A percentile compares a stretch with the other conserved stretches of the same genome.
phyloP scores from a whole-genome alignment of 371 early-diverging fungal genomes.

The Cokeromyces recurvatus region DNA sequence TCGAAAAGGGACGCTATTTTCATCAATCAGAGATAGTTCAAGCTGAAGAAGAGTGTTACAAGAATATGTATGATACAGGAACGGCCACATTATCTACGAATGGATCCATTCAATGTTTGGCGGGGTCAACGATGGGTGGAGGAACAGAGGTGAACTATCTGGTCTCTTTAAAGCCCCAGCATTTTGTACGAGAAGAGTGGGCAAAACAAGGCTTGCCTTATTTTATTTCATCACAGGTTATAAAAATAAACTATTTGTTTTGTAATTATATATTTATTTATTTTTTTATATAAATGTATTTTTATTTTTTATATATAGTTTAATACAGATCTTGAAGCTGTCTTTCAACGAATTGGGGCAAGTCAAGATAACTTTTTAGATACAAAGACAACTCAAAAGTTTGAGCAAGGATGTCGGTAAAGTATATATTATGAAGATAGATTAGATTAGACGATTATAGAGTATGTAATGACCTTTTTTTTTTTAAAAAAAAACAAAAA shows the following conservation, averaged over 20 bases:
- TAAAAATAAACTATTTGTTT: no score
- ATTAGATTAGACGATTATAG: no score
- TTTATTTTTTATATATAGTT: no score
- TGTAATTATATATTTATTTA: slow-evolving; percentile 31
- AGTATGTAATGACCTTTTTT: no score
- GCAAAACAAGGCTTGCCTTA: slow-evolving; percentile 52
- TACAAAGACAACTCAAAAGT: slow-evolving; percentile 51
- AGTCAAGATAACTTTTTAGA: slow-evolving; percentile 45
- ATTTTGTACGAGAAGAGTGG: slow-evolving; percentile 74
- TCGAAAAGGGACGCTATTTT: slow-evolving; percentile 63
- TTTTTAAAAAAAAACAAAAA: no score
- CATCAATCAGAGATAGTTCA: slow-evolving; percentile 46
- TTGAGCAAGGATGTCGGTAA: slow-evolving; percentile 49
- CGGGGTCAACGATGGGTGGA: slow-evolving; percentile 53
- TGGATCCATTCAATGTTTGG: slow-evolving; percentile 39
- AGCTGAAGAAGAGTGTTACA: slow-evolving; percentile 35
- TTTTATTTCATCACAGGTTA: slow-evolving; percentile 43
- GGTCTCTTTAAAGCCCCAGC: slow-evolving; percentile 56
- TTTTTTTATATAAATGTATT: no score
- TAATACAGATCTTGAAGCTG: slow-evolving; percentile 39
- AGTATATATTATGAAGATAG: not conserved
- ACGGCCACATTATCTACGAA: slow-evolving; percentile 26
- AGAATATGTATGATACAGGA: slow-evolving; percentile 42
- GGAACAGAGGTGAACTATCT: slow-evolving; percentile 62
- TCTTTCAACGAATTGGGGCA: slow-evolving; percentile 55